Percentiles rank a stretch among this genome's conserved stretches.
Evolutionary conservation across 1,139 yeast species (phyloP).

Genomic region (Saccharomyces hybrid): DNA sequence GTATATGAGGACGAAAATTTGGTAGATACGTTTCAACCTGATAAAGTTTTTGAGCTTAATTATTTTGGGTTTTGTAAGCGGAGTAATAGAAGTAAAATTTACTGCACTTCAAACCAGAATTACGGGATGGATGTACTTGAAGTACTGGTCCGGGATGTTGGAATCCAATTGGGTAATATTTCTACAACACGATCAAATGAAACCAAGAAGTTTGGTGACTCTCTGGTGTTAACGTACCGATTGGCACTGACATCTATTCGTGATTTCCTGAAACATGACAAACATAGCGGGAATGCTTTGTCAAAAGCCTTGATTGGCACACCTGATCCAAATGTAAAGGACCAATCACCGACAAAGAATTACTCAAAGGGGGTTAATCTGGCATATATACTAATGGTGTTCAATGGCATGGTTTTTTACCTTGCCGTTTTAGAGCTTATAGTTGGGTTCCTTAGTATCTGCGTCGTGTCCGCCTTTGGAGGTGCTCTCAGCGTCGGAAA

Average conservation of each 20-base stretch:
- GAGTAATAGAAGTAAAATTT: conserved; percentile 9
- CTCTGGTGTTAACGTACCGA: conserved; percentile 20
- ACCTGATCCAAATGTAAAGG: conserved; percentile 3
- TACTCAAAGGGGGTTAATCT: conserved; percentile 14
- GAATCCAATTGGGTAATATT: conserved; percentile 24
- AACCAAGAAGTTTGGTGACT: conserved; percentile 21
- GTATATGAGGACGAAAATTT: conserved; percentile 25
- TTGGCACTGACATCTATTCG: conserved; percentile 15
- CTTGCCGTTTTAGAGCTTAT: conserved; percentile 1
- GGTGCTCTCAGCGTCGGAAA: conserved; percentile 9
- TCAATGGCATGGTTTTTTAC: conserved; percentile 9
- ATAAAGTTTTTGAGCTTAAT: conserved; percentile 21
- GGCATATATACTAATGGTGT: conserved; percentile 12
- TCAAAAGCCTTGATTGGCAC: conserved; percentile 2
- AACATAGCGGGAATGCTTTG: conserved; percentile 3
- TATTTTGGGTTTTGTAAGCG: conserved; percentile 27
- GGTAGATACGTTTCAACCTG: conserved; percentile 22
- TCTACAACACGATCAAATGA: conserved; percentile 17
- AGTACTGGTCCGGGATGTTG: conserved; percentile 26
- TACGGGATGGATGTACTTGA: conserved; percentile 26
- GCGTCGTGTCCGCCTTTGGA: conserved; percentile 11
- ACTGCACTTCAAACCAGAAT: conserved; percentile 20
- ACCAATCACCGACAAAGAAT: background rate
- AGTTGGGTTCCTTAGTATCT: conserved; percentile 6
- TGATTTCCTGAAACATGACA: conserved; percentile 11